phyloP scores from a whole-genome alignment of 805 yeast genomes.

The Sugiyamaella lignohabitans region DNA sequence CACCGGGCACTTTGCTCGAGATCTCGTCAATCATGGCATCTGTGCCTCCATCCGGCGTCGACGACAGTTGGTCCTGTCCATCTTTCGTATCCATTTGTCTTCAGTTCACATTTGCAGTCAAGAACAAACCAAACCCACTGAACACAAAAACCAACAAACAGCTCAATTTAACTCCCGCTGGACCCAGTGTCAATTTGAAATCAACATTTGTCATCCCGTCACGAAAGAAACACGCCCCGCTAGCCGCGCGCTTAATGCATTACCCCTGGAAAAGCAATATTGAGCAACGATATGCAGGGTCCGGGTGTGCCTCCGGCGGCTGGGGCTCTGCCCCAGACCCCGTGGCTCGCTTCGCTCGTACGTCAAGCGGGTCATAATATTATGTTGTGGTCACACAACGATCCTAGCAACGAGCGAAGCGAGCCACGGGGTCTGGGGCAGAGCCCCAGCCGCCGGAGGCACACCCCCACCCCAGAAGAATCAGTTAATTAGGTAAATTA shows the following conservation, averaged over 20 bases:
- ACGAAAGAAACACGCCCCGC: neutral
- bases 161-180: neutral
- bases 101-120: neutral
- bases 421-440: neutral
- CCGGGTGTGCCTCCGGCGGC: neutral
- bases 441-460: constrained; percentile 1
- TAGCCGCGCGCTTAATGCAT: neutral
- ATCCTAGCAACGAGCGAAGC: no score
- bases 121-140: neutral
- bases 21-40: constrained; percentile 31
- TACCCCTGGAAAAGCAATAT: no score
- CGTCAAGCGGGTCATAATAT: no score
- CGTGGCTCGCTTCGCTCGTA: neutral
- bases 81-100: neutral
- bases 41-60: constrained; percentile 1
- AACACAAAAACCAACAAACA: no score
- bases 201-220: neutral
- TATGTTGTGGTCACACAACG: no score
- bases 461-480: no score
- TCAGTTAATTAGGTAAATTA: constrained; percentile 16
- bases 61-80: neutral
- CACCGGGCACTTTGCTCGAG: constrained; percentile 37
- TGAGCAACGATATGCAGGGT: no score
- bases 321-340: neutral
- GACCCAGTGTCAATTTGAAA: neutral